Evolutionary conservation across 1,139 yeast species (phyloP), one percentile per base, ranked within the genome.

Genomic region (Blastobotrys illinoisensis): DNA sequence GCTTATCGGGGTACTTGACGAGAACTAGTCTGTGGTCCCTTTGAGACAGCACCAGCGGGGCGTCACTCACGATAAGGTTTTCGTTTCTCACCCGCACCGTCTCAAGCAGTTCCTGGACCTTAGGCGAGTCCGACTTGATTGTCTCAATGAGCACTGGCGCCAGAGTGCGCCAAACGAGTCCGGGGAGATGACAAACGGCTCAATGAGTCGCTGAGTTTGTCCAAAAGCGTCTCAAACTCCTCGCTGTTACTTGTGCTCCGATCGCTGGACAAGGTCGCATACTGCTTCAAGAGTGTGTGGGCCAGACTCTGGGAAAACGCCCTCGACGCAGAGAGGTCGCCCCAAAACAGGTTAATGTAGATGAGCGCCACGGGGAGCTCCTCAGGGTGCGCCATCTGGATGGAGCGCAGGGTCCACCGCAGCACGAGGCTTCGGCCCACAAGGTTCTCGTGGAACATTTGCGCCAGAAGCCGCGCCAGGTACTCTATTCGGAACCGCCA

Each of bases 91-190:
- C 32, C 11, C 65, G 59, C 13, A 58, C 44, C 72, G 74, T 48
- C 69, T 71, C 58, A 49, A 67, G 52, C 69, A 73, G 48, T 62
- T 60, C 50, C 66, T 72, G 53, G 1, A 59, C 54, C 2, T 55
- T 61, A 14, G 58, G 56, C 26, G 54, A 51, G 48, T 47, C 60
- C 40, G 45, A 47, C 40, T 56, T 56, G 40, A 77, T 63, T 13
- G 75, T 71, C 47, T 68, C 79, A 64, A 68, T 73, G 60, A 88
- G 67, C 9, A 81, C 79, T 1, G 79, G 76, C 49, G 83, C 83
- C 50, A 87, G 71, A 5, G 78, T 66, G 13, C 78, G 74, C 97
- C 97, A 90, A 90, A 89, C 4, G 85, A 79, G 62, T 87, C 90
- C 11, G 66, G 83, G 62, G 76, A 85, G 78, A 62, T 73, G 70